A percentile compares a stretch with the other conserved stretches of the same genome.
These are phyloP conservation scores for Chrysoporthe austroafricana DNA, from an alignment of 2,329 filamentous ascomycete genomes.

Conservation along the genomic window DNA sequence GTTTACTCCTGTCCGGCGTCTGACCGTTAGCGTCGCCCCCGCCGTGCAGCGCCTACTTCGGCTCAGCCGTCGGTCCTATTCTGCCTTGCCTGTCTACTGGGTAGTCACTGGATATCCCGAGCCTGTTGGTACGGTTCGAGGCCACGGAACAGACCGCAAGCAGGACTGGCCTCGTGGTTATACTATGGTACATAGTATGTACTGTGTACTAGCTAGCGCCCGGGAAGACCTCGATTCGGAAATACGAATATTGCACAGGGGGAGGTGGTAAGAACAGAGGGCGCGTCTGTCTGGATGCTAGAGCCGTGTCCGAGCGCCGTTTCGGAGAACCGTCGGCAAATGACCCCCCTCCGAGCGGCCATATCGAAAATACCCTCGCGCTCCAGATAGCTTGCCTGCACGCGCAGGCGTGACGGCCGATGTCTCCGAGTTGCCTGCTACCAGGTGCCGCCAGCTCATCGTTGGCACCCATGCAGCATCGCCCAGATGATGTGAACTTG, in stretches of 20 bases:
- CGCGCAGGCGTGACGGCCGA: background rate
- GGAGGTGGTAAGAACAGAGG: background rate
- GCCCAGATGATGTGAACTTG: background rate
- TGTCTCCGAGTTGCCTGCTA: constrained; percentile 1
- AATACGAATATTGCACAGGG: background rate
- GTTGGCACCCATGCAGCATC: background rate
- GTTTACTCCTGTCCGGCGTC: background rate
- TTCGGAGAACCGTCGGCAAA: constrained; percentile 16
- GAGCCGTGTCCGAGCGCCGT: constrained; percentile 17
- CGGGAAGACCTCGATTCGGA: background rate
- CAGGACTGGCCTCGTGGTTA: background rate
- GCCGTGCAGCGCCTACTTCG: background rate
- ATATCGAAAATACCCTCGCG: background rate
- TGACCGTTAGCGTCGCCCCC: constrained; percentile 5
- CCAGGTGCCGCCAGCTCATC: background rate
- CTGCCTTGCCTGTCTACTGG: background rate
- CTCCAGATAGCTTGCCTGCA: background rate
- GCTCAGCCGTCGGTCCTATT: constrained; percentile 2
- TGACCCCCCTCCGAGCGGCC: constrained; percentile 13
- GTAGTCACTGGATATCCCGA: background rate
- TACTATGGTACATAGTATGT: background rate
- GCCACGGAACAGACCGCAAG: background rate
- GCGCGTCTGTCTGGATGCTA: background rate
- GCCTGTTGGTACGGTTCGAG: background rate
- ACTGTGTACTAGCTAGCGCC: background rate